Percentiles rank a stretch among this genome's conserved stretches.
phyloP scores from a whole-genome alignment of 2,329 filamentous ascomycete species.

The Trichoderma endophyticum region DNA sequence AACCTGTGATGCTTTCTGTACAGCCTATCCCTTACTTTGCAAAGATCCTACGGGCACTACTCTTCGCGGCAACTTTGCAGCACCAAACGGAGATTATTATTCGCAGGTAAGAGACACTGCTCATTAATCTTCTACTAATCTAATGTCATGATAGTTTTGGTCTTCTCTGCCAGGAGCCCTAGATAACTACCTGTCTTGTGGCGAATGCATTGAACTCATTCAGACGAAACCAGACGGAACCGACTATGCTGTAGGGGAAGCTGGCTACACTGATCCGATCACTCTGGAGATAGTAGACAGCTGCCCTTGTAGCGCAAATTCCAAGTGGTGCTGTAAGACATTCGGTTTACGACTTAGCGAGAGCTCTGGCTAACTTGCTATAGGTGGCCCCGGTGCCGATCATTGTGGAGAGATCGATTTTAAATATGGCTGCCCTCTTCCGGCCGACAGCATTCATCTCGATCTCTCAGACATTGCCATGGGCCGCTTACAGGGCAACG shows the following conservation, averaged over 20 bases:
- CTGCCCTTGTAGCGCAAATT: conserved; percentile 10
- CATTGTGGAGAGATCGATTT: conserved; percentile 12
- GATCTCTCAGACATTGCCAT: conserved; percentile 12
- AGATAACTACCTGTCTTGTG: conserved; percentile 11
- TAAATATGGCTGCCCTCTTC: conserved; percentile 11
- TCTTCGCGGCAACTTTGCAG: conserved; percentile 12
- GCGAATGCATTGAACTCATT: conserved; percentile 6
- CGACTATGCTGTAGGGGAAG: conserved; percentile 3
- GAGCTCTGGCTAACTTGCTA: neutral
- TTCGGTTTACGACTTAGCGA: too few species aligned
- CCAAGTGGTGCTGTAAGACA: conserved; percentile 14
- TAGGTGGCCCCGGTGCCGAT: conserved; percentile 7
- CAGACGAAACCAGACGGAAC: conserved; percentile 2
- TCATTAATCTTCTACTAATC: neutral
- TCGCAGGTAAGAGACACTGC: neutral
- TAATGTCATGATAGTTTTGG: neutral
- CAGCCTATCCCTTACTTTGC: conserved; percentile 6
- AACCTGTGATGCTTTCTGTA: conserved; percentile 9
- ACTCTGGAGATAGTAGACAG: conserved; percentile 8
- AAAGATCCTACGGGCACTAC: conserved; percentile 5
- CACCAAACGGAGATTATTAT: conserved; percentile 9
- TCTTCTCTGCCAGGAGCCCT: neutral
- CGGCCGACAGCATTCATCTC: conserved; percentile 8
- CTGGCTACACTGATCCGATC: conserved; percentile 8
- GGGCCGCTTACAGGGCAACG: conserved; percentile 11